Base-by-base conservation (phyloP, 2,329 filamentous ascomycete species). In the Aspergillus neoniger region DNA sequence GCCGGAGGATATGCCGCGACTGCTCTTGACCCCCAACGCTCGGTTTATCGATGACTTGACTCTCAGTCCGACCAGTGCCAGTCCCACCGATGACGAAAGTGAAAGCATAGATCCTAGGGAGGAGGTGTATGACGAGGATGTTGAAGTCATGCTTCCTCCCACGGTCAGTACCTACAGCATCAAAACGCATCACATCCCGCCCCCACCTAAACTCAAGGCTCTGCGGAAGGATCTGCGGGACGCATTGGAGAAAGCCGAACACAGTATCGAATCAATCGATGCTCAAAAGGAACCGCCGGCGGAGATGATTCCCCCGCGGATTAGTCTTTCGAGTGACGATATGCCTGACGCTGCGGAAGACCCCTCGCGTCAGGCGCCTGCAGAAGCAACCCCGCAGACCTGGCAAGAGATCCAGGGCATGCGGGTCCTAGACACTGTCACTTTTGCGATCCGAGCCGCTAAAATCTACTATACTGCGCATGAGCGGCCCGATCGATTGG, bases 391-490 rank as follows among this genome's bases (percentile, higher is more conserved):
- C 17, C 80, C 82, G 19, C 86, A 87, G 65, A 88, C 87, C 8
- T 96, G 90, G 88, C 86, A 90, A 74, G 92, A 97, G 76, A 84
- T 96, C 21, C 91, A 96, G 74, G 95, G 94, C 17, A 87, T 98
- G 81, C 91, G 96, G 70, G 87, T 99, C 39, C 85, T 98, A 58
- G 94, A 98, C 74, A 88, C 96, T 56, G 90, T 95, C 72, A 99
- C 95, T 1, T 83, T 98, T 56, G 94, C 94, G n/a, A 98, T 99
- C 67, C 87, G 92, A 55, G 92, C 94, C 1, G 95, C 95, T 55
- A 96, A 96, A 78, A 89, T 96, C 70, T 99, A 98, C 79, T 98
- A 99, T 77, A 97, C 93, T 0, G 86, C 92, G 4, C 95, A 98
- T 73, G 91, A 96, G 70, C 85, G 93, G 56, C 92, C 93, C 1